phyloP scores from a whole-genome alignment of 768 basidiomycete species.

The Termitomyces sp. region DNA sequence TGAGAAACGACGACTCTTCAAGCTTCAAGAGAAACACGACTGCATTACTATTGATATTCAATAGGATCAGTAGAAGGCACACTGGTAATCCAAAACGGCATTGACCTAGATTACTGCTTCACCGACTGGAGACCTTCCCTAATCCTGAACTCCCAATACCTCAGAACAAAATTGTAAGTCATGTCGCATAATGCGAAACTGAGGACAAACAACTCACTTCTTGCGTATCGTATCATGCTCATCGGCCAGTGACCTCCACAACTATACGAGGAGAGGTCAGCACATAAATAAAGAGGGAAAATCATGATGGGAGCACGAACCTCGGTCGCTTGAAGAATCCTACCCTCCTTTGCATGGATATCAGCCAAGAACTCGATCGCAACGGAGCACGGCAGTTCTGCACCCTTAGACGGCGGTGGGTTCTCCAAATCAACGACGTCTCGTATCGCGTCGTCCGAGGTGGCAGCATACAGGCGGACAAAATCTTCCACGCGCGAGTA shows the following conservation, averaged over 20 bases:
- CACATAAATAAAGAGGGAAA: background rate
- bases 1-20: no score
- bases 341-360: constrained; percentile 55
- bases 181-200: background rate
- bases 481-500: constrained; percentile 56
- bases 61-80: background rate
- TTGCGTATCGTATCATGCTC: constrained; percentile 74
- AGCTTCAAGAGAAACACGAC: no score
- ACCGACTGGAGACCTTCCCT: constrained; percentile 37
- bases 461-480: constrained; percentile 58
- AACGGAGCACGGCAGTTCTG: constrained; percentile 71
- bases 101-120: background rate
- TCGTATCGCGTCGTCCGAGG: constrained; percentile 13
- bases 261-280: constrained; percentile 30
- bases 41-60: background rate
- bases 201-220: constrained; percentile 42
- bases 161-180: constrained; percentile 21
- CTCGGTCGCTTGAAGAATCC: constrained; percentile 44
- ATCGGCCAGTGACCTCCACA: constrained; percentile 68
- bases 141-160: constrained; percentile 80
- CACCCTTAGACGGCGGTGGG: constrained; percentile 58
- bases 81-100: no score
- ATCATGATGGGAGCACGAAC: constrained; percentile 27
- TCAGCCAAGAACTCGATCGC: constrained; percentile 90
- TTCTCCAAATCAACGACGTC: constrained; percentile 73